These are phyloP conservation scores for Oemleria cerasiformis DNA, from an alignment of 306 rosid species.

Conservation along the genomic window DNA sequence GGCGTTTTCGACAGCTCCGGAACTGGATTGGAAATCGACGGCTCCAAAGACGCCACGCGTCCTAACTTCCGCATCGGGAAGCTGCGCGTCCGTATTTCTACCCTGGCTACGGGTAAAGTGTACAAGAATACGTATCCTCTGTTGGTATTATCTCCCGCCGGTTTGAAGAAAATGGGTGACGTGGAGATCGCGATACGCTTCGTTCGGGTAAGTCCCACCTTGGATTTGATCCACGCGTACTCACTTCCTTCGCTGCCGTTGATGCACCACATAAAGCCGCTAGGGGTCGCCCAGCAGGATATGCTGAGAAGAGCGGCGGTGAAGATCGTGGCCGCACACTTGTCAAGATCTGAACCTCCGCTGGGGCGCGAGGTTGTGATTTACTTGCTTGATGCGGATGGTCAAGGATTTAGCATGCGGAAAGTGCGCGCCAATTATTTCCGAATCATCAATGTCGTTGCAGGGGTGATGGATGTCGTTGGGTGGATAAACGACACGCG, in stretches of 20 bases:
- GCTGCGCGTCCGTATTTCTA: conserved; percentile 65
- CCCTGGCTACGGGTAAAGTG: conserved; percentile 58
- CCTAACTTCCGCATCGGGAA: conserved; percentile 65
- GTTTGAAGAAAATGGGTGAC: conserved; percentile 73
- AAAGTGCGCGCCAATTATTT: conserved; percentile 77
- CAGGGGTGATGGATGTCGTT: conserved; percentile 46
- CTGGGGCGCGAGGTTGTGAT: conserved; percentile 56
- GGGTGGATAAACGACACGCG: conserved; percentile 77
- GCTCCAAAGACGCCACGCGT: conserved; percentile 24
- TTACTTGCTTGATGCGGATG: conserved; percentile 73
- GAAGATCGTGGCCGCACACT: conserved; percentile 54
- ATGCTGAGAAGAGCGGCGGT: conserved; percentile 54
- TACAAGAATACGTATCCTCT: conserved; percentile 61
- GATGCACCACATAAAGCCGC: conserved; percentile 81
- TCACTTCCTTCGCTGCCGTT: conserved; percentile 65
- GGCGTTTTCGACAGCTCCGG: conserved; percentile 69
- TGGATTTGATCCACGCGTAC: conserved; percentile 77
- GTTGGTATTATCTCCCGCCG: conserved; percentile 42
- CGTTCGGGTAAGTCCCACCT: conserved; percentile 36
- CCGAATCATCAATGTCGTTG: conserved; percentile 55
- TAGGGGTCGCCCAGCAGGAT: conserved; percentile 71
- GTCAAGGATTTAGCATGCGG: conserved; percentile 66
- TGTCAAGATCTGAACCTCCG: conserved; percentile 76
- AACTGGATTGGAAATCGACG: conserved; percentile 19
- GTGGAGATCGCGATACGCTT: conserved; percentile 73